These are phyloP conservation scores for Chrysosporium keratinophilum DNA, from an alignment of 2,329 filamentous ascomycete species.

Conservation along the genomic window DNA sequence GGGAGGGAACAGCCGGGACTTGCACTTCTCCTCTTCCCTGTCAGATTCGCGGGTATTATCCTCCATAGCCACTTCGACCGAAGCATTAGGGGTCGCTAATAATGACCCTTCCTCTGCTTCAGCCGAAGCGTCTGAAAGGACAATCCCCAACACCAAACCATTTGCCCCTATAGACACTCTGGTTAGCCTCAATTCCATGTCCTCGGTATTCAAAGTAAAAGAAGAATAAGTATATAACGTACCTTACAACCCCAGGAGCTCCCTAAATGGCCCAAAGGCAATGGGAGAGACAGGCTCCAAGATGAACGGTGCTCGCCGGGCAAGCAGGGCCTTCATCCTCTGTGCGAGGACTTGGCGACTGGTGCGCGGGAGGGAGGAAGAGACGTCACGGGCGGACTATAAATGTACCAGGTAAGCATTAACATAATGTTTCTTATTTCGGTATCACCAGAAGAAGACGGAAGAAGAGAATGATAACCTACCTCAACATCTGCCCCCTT, in stretches of 20 bases:
- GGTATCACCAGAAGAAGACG: not conserved
- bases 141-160: no score
- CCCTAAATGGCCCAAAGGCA: not conserved
- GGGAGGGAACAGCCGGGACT: no score
- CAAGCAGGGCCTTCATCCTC: slow-evolving; percentile 5
- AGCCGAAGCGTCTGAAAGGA: no score
- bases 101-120: no score
- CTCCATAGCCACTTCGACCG: no score
- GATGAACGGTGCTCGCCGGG: not conserved
- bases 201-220: not conserved
- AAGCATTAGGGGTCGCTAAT: no score
- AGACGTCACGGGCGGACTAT: no score
- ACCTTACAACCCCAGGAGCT: not conserved
- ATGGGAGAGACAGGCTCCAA: not conserved
- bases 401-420: not conserved
- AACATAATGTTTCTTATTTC: not conserved
- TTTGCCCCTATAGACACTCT: no score
- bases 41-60: no score
- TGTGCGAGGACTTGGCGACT: not conserved
- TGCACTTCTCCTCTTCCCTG: no score
- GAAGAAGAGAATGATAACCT: not conserved
- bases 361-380: not conserved
- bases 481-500: not conserved
- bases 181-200: not conserved
- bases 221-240: not conserved